Evolutionary conservation across 2,329 filamentous ascomycete species (phyloP).

Genomic region (Phialophora expanda): DNA sequence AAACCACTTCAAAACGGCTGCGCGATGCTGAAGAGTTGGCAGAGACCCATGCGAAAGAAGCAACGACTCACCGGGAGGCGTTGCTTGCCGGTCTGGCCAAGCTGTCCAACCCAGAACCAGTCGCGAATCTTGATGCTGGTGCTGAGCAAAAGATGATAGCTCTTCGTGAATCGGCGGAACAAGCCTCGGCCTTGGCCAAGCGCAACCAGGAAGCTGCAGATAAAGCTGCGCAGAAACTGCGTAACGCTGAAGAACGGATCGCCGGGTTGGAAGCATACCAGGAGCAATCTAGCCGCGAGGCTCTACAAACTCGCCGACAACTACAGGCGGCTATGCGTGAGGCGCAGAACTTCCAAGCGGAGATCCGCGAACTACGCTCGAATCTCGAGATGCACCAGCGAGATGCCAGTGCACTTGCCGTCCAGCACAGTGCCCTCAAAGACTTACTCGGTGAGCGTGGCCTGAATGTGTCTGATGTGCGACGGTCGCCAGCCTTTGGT

Average conservation of each 20-base stretch:
- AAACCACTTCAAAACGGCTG: slow-evolving; percentile 72
- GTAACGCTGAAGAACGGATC: slow-evolving; percentile 93
- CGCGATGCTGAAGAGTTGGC: slow-evolving; percentile 86
- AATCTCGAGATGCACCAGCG: slow-evolving; percentile 84
- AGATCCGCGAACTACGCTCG: slow-evolving; percentile 80
- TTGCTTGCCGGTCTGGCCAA: slow-evolving; percentile 83
- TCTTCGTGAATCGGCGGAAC: slow-evolving; percentile 78
- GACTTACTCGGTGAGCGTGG: slow-evolving; percentile 89
- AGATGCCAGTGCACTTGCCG: slow-evolving; percentile 88
- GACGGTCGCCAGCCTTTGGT: slow-evolving; percentile 70
- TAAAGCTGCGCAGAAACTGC: slow-evolving; percentile 81
- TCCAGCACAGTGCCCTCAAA: slow-evolving; percentile 92
- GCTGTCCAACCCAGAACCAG: slow-evolving; percentile 57
- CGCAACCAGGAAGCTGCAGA: slow-evolving; percentile 91
- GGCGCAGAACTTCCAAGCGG: slow-evolving; percentile 76
- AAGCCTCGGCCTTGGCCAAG: slow-evolving; percentile 78
- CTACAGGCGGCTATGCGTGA: slow-evolving; percentile 84
- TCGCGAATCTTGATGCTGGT: slow-evolving; percentile 56
- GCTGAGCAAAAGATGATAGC: slow-evolving; percentile 66
- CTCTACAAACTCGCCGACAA: slow-evolving; percentile 85
- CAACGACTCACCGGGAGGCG: slow-evolving; percentile 79
- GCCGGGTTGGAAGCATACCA: slow-evolving; percentile 96
- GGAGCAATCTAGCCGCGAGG: slow-evolving; percentile 93
- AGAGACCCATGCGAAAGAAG: slow-evolving; percentile 85
- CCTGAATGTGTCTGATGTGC: slow-evolving; percentile 74